These are phyloP conservation scores for Ilyonectria robusta DNA, from an alignment of 2,329 filamentous ascomycete species.

Conservation along the genomic window DNA sequence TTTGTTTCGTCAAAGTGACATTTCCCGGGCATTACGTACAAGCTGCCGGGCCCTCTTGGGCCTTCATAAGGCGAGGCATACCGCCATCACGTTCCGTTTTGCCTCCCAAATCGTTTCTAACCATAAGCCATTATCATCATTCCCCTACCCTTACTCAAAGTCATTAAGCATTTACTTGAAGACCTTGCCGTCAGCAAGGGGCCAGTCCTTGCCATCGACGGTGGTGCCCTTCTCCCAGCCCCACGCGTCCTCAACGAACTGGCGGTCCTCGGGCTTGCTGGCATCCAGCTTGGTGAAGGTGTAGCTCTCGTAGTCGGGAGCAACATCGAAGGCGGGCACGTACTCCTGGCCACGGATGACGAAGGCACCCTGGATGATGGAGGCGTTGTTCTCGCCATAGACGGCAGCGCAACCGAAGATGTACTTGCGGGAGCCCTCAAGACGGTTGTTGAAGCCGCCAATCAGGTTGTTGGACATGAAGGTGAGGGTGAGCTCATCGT, in stretches of 20 bases:
- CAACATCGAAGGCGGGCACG: constrained; percentile 91
- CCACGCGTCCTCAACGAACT: constrained; percentile 91
- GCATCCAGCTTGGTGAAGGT: constrained; percentile 96
- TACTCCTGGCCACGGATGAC: constrained; percentile 93
- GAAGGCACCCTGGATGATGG: constrained; percentile 93
- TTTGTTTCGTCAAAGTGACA: constrained; percentile 35
- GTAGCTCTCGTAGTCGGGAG: constrained; percentile 98
- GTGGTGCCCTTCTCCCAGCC: constrained; percentile 88
- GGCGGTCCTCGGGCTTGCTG: constrained; percentile 85
- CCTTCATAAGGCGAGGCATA: constrained; percentile 45
- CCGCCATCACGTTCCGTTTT: constrained; percentile 50
- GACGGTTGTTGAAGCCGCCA: constrained; percentile 96
- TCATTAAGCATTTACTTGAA: constrained; percentile 83
- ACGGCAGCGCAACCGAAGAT: constrained; percentile 93
- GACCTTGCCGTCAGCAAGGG: constrained; percentile 94
- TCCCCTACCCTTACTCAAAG: constrained; percentile 34
- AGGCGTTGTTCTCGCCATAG: constrained; percentile 90
- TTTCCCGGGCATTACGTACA: constrained; percentile 38
- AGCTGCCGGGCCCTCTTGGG: constrained; percentile 38
- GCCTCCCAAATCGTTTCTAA: constrained; percentile 48
- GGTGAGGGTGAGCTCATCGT: constrained; percentile 94
- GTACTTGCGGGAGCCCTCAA: constrained; percentile 98
- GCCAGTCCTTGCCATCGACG: constrained; percentile 89
- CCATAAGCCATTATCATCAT: constrained; percentile 54
- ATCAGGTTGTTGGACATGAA: constrained; percentile 99